Percentiles rank a stretch among this genome's conserved stretches.
Conservation (phyloP, 129 eudicot species). For the Lactuca saligna region DNA sequence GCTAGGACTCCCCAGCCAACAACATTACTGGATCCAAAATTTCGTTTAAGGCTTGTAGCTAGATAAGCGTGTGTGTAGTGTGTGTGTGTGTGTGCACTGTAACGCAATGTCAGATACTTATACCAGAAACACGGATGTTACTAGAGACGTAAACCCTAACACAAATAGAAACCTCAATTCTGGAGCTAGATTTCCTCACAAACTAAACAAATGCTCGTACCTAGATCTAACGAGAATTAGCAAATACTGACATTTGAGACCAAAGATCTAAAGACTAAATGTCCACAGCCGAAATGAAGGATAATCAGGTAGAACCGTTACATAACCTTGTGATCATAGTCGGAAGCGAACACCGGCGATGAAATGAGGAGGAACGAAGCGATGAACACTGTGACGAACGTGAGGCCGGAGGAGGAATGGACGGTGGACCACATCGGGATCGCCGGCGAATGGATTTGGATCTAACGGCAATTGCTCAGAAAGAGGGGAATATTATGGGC, state of each 20-base stretch:
- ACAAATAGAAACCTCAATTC: slow-evolving; percentile 17
- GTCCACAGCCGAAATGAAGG: not conserved
- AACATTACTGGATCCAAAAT: slow-evolving; percentile 5
- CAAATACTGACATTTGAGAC: not conserved
- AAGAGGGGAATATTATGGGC: slow-evolving; percentile 2
- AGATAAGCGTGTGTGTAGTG: slow-evolving; percentile 4
- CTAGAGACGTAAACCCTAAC: slow-evolving; percentile 30
- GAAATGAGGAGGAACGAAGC: slow-evolving; percentile 32
- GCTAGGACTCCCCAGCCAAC: not conserved
- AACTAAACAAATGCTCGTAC: not conserved
- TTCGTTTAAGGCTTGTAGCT: not conserved
- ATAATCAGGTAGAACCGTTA: not conserved
- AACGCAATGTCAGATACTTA: slow-evolving; percentile 9
- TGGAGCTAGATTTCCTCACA: not conserved
- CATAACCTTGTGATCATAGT: slow-evolving; percentile 73
- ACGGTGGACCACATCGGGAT: slow-evolving; percentile 52
- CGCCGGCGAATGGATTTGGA: slow-evolving; percentile 52
- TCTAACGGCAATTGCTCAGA: slow-evolving; percentile 34
- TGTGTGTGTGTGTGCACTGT: not conserved
- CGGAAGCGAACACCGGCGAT: slow-evolving; percentile 68
- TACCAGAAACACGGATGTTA: not conserved
- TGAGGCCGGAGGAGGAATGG: slow-evolving; percentile 37
- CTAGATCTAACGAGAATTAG: slow-evolving; percentile 20
- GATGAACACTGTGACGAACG: not conserved
- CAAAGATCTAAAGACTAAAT: slow-evolving; percentile 15